Conservation (phyloP, 2,329 filamentous ascomycete genomes). For the Colletotrichum sp. region DNA sequence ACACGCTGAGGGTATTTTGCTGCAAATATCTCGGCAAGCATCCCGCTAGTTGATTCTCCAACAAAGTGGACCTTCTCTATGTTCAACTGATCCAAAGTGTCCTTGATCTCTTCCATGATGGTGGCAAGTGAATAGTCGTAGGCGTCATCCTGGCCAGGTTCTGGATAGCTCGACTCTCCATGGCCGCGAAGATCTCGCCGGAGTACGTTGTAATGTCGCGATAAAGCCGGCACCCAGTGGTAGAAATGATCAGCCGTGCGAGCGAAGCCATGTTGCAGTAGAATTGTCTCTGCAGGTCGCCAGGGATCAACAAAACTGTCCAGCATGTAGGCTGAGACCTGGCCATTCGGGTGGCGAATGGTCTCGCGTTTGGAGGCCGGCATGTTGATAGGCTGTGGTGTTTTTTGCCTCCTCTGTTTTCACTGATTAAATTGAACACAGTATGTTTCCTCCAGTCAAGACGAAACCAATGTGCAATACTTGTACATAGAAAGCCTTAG, state of each 20-base stretch:
- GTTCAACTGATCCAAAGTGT: neutral
- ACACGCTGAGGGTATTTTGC: neutral
- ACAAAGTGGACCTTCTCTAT: neutral
- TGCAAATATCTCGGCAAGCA: neutral
- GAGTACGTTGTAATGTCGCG: neutral
- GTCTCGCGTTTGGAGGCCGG: neutral
- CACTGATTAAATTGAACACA: neutral
- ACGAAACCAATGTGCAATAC: neutral
- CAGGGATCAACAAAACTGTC: neutral
- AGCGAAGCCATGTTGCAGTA: neutral
- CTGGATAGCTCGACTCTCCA: neutral
- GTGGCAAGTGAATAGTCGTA: neutral
- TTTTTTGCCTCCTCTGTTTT: neutral
- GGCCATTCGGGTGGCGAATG: neutral
- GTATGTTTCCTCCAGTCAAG: neutral
- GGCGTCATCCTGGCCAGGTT: neutral
- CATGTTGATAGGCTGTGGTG: neutral
- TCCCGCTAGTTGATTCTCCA: neutral
- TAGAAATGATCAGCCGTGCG: neutral
- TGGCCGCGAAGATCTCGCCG: neutral
- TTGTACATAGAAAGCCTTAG: neutral
- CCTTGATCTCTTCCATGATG: neutral
- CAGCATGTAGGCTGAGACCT: neutral
- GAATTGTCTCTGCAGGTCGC: neutral
- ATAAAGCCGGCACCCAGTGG: neutral